Evolutionary conservation across 1,284 basidiomycete genomes (phyloP).

Genomic region (Rhodotorula sp.): DNA sequence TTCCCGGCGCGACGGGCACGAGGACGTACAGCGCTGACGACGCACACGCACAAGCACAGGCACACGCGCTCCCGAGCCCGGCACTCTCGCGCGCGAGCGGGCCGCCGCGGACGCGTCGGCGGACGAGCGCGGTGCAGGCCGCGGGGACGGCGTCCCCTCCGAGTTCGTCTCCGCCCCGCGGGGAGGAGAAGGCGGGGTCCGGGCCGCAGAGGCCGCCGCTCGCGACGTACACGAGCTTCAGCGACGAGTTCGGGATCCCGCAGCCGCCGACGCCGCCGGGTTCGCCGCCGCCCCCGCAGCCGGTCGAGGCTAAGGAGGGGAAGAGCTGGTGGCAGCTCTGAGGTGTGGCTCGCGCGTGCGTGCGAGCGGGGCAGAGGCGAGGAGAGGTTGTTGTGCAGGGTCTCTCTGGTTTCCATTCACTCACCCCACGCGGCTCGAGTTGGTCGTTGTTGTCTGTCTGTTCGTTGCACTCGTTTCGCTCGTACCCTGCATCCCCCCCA

Average conservation of each 20-base stretch:
- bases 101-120: background rate
- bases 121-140: background rate
- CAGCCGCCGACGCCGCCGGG: slow-evolving; percentile 12
- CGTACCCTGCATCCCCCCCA: too few species aligned
- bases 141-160: background rate
- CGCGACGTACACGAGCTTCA: slow-evolving; percentile 15
- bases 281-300: background rate
- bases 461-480: too few species aligned
- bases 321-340: slow-evolving; percentile 17
- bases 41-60: background rate
- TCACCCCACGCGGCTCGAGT: too few species aligned
- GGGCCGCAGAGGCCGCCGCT: slow-evolving; percentile 7
- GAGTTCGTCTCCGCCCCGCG: background rate
- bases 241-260: slow-evolving; percentile 19
- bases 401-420: background rate
- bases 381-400: background rate
- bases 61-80: background rate
- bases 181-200: too few species aligned
- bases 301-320: background rate
- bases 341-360: too few species aligned
- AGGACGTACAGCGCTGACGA: too few species aligned
- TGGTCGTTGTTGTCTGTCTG: too few species aligned
- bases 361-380: too few species aligned
- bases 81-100: background rate
- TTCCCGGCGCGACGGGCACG: too few species aligned